A percentile compares a stretch with the other conserved stretches of the same genome.
Evolutionary conservation across 768 basidiomycete species (phyloP).

Genomic region (Termitomyces sp.): DNA sequence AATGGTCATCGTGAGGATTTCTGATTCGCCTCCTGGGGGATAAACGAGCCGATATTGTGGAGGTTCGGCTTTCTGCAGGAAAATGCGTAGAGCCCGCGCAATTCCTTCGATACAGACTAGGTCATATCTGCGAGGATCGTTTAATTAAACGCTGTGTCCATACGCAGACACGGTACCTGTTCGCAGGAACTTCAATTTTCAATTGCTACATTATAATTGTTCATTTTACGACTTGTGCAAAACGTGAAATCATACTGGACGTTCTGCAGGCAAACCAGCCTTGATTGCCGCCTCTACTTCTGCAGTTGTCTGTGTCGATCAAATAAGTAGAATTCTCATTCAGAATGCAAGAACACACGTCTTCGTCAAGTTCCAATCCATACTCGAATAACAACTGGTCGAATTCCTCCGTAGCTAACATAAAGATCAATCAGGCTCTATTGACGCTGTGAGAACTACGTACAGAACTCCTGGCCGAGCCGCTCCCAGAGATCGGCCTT

Average conservation of each 20-base stretch:
- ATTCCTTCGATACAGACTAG: conserved; percentile 97
- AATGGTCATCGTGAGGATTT: conserved; percentile 63
- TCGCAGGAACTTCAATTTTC: conserved; percentile 99
- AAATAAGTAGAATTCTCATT: neutral
- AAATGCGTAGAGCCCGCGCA: conserved; percentile 77
- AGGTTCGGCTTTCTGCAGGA: conserved; percentile 63
- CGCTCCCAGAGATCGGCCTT: conserved; percentile 91
- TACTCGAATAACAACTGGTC: conserved; percentile 96
- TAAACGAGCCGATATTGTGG: conserved; percentile 73
- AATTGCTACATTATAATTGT: conserved; percentile 59
- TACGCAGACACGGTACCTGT: conserved; percentile 50
- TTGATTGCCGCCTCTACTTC: conserved; percentile 79
- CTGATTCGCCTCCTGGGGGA: conserved; percentile 61
- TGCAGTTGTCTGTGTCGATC: conserved; percentile 67
- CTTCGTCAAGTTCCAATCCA: conserved; percentile 96
- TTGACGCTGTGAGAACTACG: conserved; percentile 16
- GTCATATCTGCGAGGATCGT: conserved; percentile 68
- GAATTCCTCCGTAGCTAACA: conserved; percentile 85
- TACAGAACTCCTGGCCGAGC: conserved; percentile 81
- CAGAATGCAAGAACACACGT: conserved; percentile 48
- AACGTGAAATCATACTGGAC: conserved; percentile 52
- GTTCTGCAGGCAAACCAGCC: conserved; percentile 80
- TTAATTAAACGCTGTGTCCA: neutral
- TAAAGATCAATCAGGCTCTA: conserved; percentile 12
- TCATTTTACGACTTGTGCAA: neutral